Base-by-base conservation (phyloP, 768 basidiomycete genomes). In the Hydnomerulius pinastri region DNA sequence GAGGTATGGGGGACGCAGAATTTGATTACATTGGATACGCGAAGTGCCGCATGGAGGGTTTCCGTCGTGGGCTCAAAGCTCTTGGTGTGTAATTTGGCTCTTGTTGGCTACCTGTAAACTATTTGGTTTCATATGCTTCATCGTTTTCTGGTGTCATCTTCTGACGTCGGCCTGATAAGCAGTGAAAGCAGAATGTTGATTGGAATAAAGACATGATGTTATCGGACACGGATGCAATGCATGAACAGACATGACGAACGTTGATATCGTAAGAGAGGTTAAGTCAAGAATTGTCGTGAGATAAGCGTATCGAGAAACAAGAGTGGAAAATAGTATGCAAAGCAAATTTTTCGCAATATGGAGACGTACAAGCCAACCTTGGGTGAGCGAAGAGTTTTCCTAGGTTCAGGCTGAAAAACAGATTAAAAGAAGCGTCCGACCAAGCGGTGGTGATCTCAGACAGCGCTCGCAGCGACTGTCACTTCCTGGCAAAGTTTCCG, bases 21-120 rank as follows among this genome's bases (percentile, higher is more conserved):
- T 98, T 97, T 65, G 90, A 98, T 70, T 97, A 98, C 69, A 68
- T 98, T 54, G 76, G 77, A 10, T 98, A 97, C 65, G 85, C 94
- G 15, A 73, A 71, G 54, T 79, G 80, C 65, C 81, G 88, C 29
- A 79, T 89, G 77, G 68, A 76, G 13, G 74, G 72, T 9, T 91
- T 91, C 71, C 77, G 80, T 46, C 70, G 71, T 55, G 85, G 80
- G 49, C 64, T 87, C 21, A 66, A 68, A 41, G 67, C 66, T 17
- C 69, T 87, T n/a, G 76, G 77, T 1, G 47, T 73, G 11, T 65
- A 57, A 4, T 4, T 44, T 42, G 25, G 12, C 18, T 46, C 39
- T 15, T 33, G n/a, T n/a, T n/a, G n/a, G n/a, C n/a, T n/a, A n/a
- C n/a, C 39, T 44, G 24, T 50, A 49, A 36, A 42, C 36, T 35